Evolutionary conservation across 148 eudicot species (phyloP).

Genomic region (Chenopodium album): DNA sequence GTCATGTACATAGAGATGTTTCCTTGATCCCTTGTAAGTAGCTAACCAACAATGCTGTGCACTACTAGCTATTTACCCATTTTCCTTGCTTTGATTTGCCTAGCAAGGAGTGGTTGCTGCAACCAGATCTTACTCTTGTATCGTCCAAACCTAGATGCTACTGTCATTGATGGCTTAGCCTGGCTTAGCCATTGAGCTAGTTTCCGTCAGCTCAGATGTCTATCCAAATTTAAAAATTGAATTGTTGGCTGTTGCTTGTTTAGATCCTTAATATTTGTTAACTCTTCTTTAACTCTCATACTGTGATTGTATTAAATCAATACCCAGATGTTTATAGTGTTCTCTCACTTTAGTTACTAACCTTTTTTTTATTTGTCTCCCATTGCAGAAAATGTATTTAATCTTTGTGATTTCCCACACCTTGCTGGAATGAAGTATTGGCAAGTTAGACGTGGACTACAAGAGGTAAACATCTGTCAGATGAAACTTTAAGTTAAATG

Average conservation of each 20-base stretch:
- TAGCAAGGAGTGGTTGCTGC: background rate
- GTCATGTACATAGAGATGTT: background rate
- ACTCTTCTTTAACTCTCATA: background rate
- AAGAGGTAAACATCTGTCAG: slow-evolving; percentile 51
- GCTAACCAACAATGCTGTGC: background rate
- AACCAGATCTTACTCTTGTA: too few relatives aligned
- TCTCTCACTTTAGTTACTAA: background rate
- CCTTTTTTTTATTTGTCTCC: background rate
- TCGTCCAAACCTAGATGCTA: too few relatives aligned
- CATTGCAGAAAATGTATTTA: slow-evolving; percentile 90
- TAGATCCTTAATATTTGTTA: too few relatives aligned
- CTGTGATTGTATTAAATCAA: background rate
- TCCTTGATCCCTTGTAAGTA: background rate
- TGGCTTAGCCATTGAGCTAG: too few relatives aligned
- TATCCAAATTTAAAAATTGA: background rate
- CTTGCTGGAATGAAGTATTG: slow-evolving; percentile 60
- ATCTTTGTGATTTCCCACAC: slow-evolving; percentile 65
- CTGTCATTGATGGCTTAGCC: too few relatives aligned
- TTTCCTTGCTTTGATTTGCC: background rate
- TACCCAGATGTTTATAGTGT: background rate
- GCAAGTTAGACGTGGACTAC: slow-evolving; percentile 71
- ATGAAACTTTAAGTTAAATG: background rate
- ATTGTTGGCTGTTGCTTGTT: background rate
- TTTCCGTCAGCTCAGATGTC: background rate
- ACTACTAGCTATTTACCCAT: background rate